These are phyloP conservation scores for Fusarium siculi DNA, from an alignment of 2,329 filamentous ascomycete genomes.

Conservation along the genomic window DNA sequence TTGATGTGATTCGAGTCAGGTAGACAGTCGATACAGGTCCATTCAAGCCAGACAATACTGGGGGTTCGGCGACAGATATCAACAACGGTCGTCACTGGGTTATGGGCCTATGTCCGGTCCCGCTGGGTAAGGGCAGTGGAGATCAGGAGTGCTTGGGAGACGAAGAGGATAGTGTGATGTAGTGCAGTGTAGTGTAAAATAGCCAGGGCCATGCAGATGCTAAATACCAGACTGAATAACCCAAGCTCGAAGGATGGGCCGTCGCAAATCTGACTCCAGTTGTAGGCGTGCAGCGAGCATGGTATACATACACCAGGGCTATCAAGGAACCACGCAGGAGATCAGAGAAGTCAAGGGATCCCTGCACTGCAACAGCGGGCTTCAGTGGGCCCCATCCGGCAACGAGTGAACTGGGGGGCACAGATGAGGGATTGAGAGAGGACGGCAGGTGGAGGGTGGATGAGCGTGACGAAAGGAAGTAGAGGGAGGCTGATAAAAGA, in stretches of 20 bases:
- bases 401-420: slow-evolving; percentile 25
- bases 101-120: slow-evolving; percentile 23
- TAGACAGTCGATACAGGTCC: slow-evolving; percentile 11
- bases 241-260: slow-evolving; percentile 16
- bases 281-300: slow-evolving; percentile 40
- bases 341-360: slow-evolving; percentile 39
- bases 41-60: slow-evolving; percentile 12
- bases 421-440: slow-evolving; percentile 21
- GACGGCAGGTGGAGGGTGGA: slow-evolving; percentile 18
- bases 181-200: slow-evolving; percentile 15
- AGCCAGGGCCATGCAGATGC: slow-evolving; percentile 35
- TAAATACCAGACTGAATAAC: slow-evolving; percentile 28
- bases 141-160: slow-evolving; percentile 18
- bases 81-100: slow-evolving; percentile 16
- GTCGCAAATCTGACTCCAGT: slow-evolving; percentile 42
- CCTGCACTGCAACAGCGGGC: slow-evolving; percentile 38
- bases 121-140: slow-evolving; percentile 35
- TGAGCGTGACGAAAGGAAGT: slow-evolving; percentile 13
- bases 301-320: slow-evolving; percentile 33
- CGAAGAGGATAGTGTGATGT: neutral
- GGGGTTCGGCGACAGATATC: slow-evolving; percentile 34
- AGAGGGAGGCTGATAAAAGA: slow-evolving; percentile 24
- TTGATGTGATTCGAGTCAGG: slow-evolving; percentile 33
- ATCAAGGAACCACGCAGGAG: slow-evolving; percentile 42
- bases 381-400: slow-evolving; percentile 41